These are phyloP conservation scores for Dalbergia cochinchinensis DNA, from an alignment of 306 rosid species.

Conservation along the genomic window DNA sequence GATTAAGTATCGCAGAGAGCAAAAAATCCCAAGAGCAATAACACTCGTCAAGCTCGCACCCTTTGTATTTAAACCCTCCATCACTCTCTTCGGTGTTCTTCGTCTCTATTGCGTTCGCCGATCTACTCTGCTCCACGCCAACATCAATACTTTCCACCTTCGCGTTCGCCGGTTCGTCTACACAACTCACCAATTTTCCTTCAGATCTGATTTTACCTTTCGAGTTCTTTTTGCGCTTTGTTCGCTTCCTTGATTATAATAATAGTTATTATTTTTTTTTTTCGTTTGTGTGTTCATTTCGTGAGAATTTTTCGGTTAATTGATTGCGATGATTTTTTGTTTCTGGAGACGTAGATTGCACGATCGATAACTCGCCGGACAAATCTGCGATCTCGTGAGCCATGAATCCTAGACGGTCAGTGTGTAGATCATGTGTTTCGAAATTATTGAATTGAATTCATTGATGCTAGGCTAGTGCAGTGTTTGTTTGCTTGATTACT, in stretches of 20 bases:
- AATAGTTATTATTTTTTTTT: neutral
- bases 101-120: neutral
- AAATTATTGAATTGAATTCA: neutral
- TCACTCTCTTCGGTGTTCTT: neutral
- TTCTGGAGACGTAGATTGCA: conserved; percentile 34
- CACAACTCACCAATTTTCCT: neutral
- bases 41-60: too few relatives aligned
- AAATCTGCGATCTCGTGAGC: conserved; percentile 37
- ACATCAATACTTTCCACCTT: neutral
- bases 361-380: conserved; percentile 31
- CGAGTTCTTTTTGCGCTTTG: neutral
- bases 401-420: conserved; percentile 56
- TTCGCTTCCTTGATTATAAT: neutral
- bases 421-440: conserved; percentile 24
- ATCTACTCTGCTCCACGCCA: neutral
- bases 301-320: conserved; percentile 1
- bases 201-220: conserved; percentile 36
- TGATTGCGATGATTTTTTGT: conserved; percentile 24
- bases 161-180: conserved; percentile 17
- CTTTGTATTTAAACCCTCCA: neutral
- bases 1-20: too few relatives aligned
- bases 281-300: neutral
- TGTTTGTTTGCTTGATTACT: neutral
- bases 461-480: neutral
- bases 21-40: too few relatives aligned